Conservation (phyloP, 2,329 filamentous ascomycete species). For the Trichophyton verrucosum region DNA sequence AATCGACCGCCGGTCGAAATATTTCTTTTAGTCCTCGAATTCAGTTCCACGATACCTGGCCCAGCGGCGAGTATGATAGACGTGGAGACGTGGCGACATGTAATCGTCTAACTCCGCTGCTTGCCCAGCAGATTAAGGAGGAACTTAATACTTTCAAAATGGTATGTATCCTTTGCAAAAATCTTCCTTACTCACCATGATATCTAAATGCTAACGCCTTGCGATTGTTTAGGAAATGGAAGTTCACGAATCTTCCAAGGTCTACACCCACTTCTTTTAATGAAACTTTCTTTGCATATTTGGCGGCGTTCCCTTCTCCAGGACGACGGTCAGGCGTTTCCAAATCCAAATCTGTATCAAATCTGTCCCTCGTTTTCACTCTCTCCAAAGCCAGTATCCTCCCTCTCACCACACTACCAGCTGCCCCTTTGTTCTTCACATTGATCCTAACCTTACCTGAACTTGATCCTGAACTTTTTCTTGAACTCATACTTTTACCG, state of each 20-base stretch:
- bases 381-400: neutral
- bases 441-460: too few species aligned
- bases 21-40: slow-evolving; percentile 80
- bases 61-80: slow-evolving; percentile 87
- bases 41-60: slow-evolving; percentile 94
- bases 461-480: neutral
- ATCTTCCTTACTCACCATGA: neutral
- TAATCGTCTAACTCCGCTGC: slow-evolving; percentile 90
- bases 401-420: neutral
- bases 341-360: slow-evolving; percentile 1
- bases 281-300: slow-evolving; percentile 11
- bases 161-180: slow-evolving; percentile 44
- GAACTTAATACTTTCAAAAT: slow-evolving; percentile 99
- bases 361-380: slow-evolving; percentile 7
- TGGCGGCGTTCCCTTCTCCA: slow-evolving; percentile 11
- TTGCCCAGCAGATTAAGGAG: slow-evolving; percentile 98
- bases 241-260: slow-evolving; percentile 96
- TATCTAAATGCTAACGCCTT: slow-evolving; percentile 10
- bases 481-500: neutral
- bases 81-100: slow-evolving; percentile 93
- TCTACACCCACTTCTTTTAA: slow-evolving; percentile 99
- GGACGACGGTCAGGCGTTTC: slow-evolving; percentile 5
- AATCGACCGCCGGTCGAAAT: slow-evolving; percentile 47
- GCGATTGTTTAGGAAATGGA: slow-evolving; percentile 72
- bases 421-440: slow-evolving; percentile 5